Conservation (phyloP, 140 eudicot species). For the Stevia rebaudiana region DNA sequence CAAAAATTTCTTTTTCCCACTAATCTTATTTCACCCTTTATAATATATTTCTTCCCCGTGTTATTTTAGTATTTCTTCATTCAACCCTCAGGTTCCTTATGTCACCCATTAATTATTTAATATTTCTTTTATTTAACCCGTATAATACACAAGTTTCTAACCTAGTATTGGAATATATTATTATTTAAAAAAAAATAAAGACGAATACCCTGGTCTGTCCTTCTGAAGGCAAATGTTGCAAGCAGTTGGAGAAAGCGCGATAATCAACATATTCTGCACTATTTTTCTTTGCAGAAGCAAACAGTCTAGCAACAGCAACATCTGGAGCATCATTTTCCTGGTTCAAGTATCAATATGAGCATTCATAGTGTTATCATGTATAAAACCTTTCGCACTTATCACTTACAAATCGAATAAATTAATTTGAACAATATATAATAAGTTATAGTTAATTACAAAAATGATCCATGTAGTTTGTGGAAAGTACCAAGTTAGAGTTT, state of each 20-base stretch:
- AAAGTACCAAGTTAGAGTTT: too few relatives aligned
- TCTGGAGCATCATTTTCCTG: slow-evolving; percentile 82
- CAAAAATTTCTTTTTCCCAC: too few relatives aligned
- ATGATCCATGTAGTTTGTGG: too few relatives aligned
- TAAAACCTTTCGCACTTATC: neutral
- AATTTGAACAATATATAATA: neutral
- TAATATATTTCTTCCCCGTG: too few relatives aligned
- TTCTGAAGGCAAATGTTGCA: slow-evolving; percentile 79
- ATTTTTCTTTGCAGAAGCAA: slow-evolving; percentile 68
- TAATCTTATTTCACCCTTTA: too few relatives aligned
- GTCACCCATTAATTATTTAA: too few relatives aligned
- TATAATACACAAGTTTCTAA: too few relatives aligned
- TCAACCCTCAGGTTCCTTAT: too few relatives aligned
- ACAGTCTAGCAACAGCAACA: slow-evolving; percentile 80
- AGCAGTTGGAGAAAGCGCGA: slow-evolving; percentile 58
- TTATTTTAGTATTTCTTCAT: too few relatives aligned
- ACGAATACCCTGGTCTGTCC: slow-evolving; percentile 59
- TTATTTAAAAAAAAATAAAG: neutral
- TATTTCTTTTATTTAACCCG: too few relatives aligned
- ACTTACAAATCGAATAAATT: neutral
- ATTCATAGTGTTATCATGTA: slow-evolving; percentile 8
- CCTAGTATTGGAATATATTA: neutral
- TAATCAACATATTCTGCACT: slow-evolving; percentile 39
- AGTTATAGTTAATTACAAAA: too few relatives aligned
- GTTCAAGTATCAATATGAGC: slow-evolving; percentile 17